These are phyloP conservation scores for Crithidia fasciculata DNA, from an alignment of 208 protist species.

Conservation along the genomic window DNA sequence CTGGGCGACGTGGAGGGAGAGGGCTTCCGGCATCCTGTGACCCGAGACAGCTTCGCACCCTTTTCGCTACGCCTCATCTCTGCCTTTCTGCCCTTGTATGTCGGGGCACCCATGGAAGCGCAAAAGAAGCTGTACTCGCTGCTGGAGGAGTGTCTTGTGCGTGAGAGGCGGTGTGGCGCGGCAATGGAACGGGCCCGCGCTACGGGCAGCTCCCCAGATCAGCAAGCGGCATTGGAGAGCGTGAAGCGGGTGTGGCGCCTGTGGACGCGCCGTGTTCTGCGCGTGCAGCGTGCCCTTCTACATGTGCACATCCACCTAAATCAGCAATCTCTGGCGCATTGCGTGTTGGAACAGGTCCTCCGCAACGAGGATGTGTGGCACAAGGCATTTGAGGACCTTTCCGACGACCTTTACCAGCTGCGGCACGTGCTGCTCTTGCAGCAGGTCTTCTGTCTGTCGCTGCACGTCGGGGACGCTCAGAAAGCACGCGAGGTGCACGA, in stretches of 20 bases:
- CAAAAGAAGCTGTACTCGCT: slow-evolving; percentile 62
- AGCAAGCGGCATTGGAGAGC: not conserved
- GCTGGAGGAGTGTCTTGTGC: slow-evolving; percentile 53
- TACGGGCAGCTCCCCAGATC: not conserved
- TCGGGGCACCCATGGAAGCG: slow-evolving; percentile 57
- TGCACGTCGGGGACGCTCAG: slow-evolving; percentile 35
- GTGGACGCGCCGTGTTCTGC: slow-evolving; percentile 47
- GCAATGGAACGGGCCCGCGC: not conserved
- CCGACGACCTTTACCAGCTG: slow-evolving; percentile 32
- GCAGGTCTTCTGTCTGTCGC: slow-evolving; percentile 43
- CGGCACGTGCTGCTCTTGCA: slow-evolving; percentile 43
- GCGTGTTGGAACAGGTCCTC: slow-evolving; percentile 51
- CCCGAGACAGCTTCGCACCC: slow-evolving; percentile 65
- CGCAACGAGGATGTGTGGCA: slow-evolving; percentile 29
- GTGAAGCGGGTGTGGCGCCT: slow-evolving; percentile 10
- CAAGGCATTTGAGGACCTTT: slow-evolving; percentile 19
- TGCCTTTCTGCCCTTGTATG: slow-evolving; percentile 71
- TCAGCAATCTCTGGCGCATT: slow-evolving; percentile 64
- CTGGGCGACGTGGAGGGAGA: slow-evolving; percentile 76
- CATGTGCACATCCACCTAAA: slow-evolving; percentile 57
- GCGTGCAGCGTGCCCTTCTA: slow-evolving; percentile 67
- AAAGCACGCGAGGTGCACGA: slow-evolving; percentile 15
- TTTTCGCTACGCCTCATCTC: slow-evolving; percentile 83
- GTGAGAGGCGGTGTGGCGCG: slow-evolving; percentile 21
- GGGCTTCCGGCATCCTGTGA: slow-evolving; percentile 54